These are phyloP conservation scores for Scheffersomyces insectosa DNA, from an alignment of 1,139 yeast genomes.

Conservation along the genomic window DNA sequence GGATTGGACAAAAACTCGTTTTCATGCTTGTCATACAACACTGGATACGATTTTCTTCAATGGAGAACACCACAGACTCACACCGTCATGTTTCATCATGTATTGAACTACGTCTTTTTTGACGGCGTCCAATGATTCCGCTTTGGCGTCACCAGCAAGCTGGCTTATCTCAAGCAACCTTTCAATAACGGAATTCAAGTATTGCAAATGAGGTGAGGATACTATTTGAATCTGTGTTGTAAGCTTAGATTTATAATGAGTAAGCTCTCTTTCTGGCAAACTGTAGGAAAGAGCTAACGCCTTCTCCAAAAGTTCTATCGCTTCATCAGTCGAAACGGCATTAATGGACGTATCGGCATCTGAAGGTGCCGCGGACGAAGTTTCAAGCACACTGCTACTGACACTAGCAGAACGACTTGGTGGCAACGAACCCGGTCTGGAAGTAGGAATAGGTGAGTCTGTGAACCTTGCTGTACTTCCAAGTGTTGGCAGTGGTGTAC, in stretches of 20 bases:
- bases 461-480: neutral
- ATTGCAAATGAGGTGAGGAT: conserved; percentile 15
- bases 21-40: conserved; percentile 2
- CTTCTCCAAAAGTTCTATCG: conserved; percentile 10
- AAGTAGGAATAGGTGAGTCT: no score
- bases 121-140: conserved; percentile 7
- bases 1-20: neutral
- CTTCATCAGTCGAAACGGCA: neutral
- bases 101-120: conserved; percentile 38
- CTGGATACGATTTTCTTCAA: conserved; percentile 50
- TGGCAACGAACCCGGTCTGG: no score
- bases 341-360: neutral
- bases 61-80: conserved; percentile 58
- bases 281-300: conserved; percentile 17
- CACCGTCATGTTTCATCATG: conserved; percentile 53
- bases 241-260: conserved; percentile 38
- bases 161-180: conserved; percentile 5
- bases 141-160: neutral
- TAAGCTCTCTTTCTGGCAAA: conserved; percentile 35
- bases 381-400: no score
- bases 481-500: neutral
- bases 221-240: conserved; percentile 15
- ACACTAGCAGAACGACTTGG: no score
- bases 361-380: no score
- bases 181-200: conserved; percentile 16